phyloP scores from a whole-genome alignment of 108 stramenopile species.

The Nitzschia sp. region DNA sequence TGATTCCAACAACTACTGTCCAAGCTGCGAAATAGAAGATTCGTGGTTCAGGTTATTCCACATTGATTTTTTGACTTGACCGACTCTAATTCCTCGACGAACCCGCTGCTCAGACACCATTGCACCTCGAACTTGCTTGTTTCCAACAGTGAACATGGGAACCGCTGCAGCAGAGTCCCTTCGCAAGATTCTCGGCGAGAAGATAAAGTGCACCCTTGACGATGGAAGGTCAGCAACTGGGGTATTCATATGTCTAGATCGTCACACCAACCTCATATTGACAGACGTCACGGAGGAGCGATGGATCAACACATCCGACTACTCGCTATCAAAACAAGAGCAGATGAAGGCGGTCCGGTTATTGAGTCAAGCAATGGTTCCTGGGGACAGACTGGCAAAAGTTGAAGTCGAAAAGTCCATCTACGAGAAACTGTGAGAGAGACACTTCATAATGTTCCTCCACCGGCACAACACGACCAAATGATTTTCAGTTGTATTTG shows the following conservation, averaged over 20 bases:
- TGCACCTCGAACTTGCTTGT: no score
- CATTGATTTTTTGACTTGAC: no score
- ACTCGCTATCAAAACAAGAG: slow-evolving; percentile 4
- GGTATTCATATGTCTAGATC: slow-evolving; percentile 36
- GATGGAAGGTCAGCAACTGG: slow-evolving; percentile 36
- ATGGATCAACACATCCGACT: slow-evolving; percentile 17
- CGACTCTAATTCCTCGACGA: no score
- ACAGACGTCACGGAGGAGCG: slow-evolving; percentile 30
- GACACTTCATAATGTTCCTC: no score
- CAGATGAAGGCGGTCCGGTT: slow-evolving; percentile 9
- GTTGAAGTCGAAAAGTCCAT: slow-evolving; percentile 32
- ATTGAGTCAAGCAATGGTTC: slow-evolving; percentile 42
- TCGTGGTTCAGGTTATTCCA: no score
- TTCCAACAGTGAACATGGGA: no score
- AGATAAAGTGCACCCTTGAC: slow-evolving; percentile 28
- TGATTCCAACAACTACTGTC: no score
- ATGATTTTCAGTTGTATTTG: no score
- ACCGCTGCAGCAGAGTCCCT: background rate
- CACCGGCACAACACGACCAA: no score
- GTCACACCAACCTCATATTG: slow-evolving; percentile 35
- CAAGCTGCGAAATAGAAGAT: no score
- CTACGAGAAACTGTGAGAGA: slow-evolving; percentile 1
- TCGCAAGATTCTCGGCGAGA: slow-evolving; percentile 22
- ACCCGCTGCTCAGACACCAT: no score
- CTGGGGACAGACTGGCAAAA: slow-evolving; percentile 30